Base-by-base conservation (phyloP, 768 basidiomycete species). In the Tylopilus sp. region DNA sequence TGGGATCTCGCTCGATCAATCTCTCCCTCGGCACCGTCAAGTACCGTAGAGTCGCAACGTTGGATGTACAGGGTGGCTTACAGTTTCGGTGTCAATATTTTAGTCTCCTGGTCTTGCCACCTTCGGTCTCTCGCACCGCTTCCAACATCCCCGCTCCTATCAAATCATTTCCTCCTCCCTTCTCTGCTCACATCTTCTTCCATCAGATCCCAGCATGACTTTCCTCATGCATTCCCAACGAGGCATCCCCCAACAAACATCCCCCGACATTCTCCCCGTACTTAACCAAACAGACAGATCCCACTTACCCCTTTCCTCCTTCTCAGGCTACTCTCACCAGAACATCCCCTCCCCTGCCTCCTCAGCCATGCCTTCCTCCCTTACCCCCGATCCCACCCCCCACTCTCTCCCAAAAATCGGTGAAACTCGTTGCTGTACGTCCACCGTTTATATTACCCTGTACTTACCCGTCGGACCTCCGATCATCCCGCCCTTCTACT, bases 371-470 rank as follows among this genome's bases (percentile, higher is more conserved):
- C 52, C 64, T 43, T 46, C 57, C 48, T 59, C 60, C 58, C 64
- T 65, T 28, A 0, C 67, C 44, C 38, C 70, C 61, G 74, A 78
- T 73, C 71, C 73, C 31, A 31, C 69, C 11, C 35, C 65, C 30
- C 63, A 61, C 51, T 28, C 59, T 39, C 65, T 79, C 30, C 85
- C 83, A 54, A 81, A 80, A 68, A 65, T 84, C 53, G 85, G 84
- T 55, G 78, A 87, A 63, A 86, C 83, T 55, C 82, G 87, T 62
- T 90, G 88, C 64, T 89, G 88, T 89, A 62, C 71, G 86, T 80
- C 52, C 31, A 51, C 53, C 44, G 26, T 18, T 39, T 62, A 46
- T 51, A 21, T 25, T 21, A 13, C 21, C 54, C 30, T 41, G 12
- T 15, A 50, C 45, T 57, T 45, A 47, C 48, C 40, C 51, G 30